Evolutionary conservation across 2,329 filamentous ascomycete genomes (phyloP), one percentile per base, ranked within the genome.

Genomic region (Alternaria triticimaculans): DNA sequence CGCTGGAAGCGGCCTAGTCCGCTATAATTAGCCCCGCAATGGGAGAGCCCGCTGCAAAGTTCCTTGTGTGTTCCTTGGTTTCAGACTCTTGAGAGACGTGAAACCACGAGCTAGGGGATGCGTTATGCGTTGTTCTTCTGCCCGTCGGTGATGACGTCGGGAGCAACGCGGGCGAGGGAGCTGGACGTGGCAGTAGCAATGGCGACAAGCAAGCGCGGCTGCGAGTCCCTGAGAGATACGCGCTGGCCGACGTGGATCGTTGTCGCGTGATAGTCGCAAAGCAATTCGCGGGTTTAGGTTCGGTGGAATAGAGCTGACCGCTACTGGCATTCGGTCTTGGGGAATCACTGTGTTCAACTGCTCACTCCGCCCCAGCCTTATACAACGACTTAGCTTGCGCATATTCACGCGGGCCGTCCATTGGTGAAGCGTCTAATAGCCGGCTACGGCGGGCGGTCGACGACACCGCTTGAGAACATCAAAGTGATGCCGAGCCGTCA

Each of bases 11-110:
- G 51, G 67, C 57, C 59, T 67, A 63, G 58, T 41, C 33, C 28
- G 61, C 61, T 57, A 57, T 55, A 59, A 62, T 62, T 62, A 59
- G 57, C 59, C 56, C 62, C 65, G 46, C 61, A 49, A 45, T 55
- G 49, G 50, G 50, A 55, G 53, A 58, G 58, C 56, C 60, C 50
- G 46, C 51, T 56, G 45, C 57, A 46, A 58, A 51, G 44, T 55
- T 58, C 61, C 62, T 63, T 64, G 64, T 37, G 54, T 64, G 51
- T 68, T 62, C 64, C 64, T 67, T 55, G 41, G 72, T 74, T 73
- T 75, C 73, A 73, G 68, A 50, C 14, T 46, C 54, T 51, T 50
- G 48, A 55, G 51, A 43, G 50, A 55, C 21, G 58, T 71, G 72
- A 73, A 74, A 73, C 72, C 20, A 30, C 30, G 48, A 56, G 61